Percentiles rank a stretch among this genome's conserved stretches.
Evolutionary conservation across 1,284 basidiomycete genomes (phyloP).

Genomic region (Malassezia pachydermatis): DNA sequence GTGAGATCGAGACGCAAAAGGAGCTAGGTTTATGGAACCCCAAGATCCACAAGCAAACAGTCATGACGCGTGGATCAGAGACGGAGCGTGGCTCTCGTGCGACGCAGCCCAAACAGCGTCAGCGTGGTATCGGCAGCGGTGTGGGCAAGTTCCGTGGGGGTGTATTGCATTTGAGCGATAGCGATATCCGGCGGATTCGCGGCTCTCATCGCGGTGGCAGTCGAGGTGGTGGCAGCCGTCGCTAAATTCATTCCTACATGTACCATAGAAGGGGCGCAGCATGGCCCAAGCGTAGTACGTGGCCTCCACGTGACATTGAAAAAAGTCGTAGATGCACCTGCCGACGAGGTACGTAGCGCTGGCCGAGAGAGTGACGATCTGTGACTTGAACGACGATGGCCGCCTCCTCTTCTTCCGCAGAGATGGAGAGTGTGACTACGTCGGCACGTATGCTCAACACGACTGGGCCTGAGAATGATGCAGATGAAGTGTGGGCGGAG

Average conservation of each 20-base stretch:
- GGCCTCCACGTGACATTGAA: background rate
- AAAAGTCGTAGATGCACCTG: too few relatives aligned
- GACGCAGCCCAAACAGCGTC: constrained; percentile 25
- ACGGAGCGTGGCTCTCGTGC: constrained; percentile 27
- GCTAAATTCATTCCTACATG: too few relatives aligned
- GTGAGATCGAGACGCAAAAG: constrained; percentile 36
- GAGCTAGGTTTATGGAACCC: constrained; percentile 44
- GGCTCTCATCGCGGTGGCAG: background rate
- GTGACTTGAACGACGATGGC: too few relatives aligned
- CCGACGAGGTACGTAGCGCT: too few relatives aligned
- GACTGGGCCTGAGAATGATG: background rate
- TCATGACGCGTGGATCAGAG: constrained; percentile 24
- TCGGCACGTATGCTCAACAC: too few relatives aligned
- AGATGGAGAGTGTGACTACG: too few relatives aligned
- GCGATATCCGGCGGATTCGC: constrained; percentile 30
- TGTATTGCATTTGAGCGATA: constrained; percentile 27
- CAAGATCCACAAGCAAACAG: constrained; percentile 24
- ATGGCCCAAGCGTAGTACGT: background rate
- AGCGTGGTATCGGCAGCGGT: constrained; percentile 37
- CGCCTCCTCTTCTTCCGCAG: too few relatives aligned
- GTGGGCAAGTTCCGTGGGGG: constrained; percentile 41
- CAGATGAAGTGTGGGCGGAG: constrained; percentile 2
- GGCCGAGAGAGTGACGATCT: too few relatives aligned
- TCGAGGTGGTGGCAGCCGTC: background rate
- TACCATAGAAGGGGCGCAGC: constrained; percentile 5